Percentiles rank a stretch among this genome's conserved stretches.
These are phyloP conservation scores for Penstemon eatonii DNA, from an alignment of 257 asterid genomes.

Conservation along the genomic window DNA sequence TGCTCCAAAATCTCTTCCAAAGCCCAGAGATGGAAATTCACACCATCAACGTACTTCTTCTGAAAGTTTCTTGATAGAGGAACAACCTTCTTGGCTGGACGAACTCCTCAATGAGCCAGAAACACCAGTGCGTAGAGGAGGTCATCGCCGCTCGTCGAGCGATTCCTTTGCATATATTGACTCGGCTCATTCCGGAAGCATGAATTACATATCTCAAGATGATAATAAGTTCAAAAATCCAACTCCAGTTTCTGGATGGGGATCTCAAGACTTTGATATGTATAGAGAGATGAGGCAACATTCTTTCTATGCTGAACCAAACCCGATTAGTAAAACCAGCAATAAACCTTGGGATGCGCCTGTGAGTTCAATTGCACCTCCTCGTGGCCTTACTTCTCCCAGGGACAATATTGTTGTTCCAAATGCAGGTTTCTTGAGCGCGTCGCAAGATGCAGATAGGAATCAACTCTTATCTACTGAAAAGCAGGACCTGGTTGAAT, in stretches of 20 bases:
- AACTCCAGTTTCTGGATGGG: slow-evolving; percentile 61
- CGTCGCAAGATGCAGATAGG: slow-evolving; percentile 58
- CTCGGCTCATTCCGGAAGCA: slow-evolving; percentile 36
- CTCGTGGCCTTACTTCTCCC: slow-evolving; percentile 54
- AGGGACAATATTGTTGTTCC: slow-evolving; percentile 43
- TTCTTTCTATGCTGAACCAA: slow-evolving; percentile 50
- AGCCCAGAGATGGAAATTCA: slow-evolving; percentile 57
- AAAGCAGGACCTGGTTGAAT: slow-evolving; percentile 54
- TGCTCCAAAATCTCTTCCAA: slow-evolving; percentile 52
- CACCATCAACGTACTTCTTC: slow-evolving; percentile 91
- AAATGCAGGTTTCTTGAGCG: slow-evolving; percentile 41
- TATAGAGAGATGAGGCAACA: slow-evolving; percentile 48
- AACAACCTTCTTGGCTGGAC: slow-evolving; percentile 91
- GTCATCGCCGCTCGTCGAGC: slow-evolving; percentile 95
- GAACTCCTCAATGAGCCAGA: slow-evolving; percentile 94
- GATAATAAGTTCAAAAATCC: slow-evolving; percentile 49
- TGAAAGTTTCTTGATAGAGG: slow-evolving; percentile 73
- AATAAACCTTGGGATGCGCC: slow-evolving; percentile 62
- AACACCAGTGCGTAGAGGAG: slow-evolving; percentile 80
- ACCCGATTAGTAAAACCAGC: slow-evolving; percentile 46
- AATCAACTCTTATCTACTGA: slow-evolving; percentile 47
- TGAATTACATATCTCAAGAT: slow-evolving; percentile 53
- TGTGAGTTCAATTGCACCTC: slow-evolving; percentile 42
- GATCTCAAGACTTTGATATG: slow-evolving; percentile 64
- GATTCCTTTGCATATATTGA: slow-evolving; percentile 85